phyloP scores from a whole-genome alignment of 2,329 filamentous ascomycete species.

The Aspergillus ochraceoroseus region DNA sequence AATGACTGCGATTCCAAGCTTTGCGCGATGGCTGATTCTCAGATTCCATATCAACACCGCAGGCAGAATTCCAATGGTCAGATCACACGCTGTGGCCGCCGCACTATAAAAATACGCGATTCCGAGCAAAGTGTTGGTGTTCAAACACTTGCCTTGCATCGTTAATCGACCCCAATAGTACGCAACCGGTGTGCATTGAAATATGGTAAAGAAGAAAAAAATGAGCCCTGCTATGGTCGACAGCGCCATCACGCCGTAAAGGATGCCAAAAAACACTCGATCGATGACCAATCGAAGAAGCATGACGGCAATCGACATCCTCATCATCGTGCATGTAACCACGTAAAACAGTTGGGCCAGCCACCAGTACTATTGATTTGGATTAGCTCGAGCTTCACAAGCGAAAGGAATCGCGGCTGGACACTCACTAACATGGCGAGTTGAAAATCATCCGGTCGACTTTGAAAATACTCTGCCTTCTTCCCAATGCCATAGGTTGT shows the following conservation, averaged over 20 bases:
- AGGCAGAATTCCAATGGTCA: slow-evolving; percentile 50
- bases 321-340: slow-evolving; percentile 44
- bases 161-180: slow-evolving; percentile 45
- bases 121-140: slow-evolving; percentile 26
- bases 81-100: slow-evolving; percentile 41
- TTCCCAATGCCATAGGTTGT: slow-evolving; percentile 25
- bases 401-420: background rate
- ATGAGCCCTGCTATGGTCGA: slow-evolving; percentile 43
- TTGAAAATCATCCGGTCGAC: slow-evolving; percentile 19
- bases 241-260: slow-evolving; percentile 43
- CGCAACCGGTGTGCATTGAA: slow-evolving; percentile 49
- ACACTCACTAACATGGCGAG: slow-evolving; percentile 25
- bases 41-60: background rate
- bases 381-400: background rate
- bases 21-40: background rate
- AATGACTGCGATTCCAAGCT: background rate
- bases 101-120: slow-evolving; percentile 29
- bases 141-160: slow-evolving; percentile 39
- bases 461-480: slow-evolving; percentile 19
- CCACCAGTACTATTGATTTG: slow-evolving; percentile 42
- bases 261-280: slow-evolving; percentile 43
- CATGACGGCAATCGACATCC: slow-evolving; percentile 50
- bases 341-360: slow-evolving; percentile 51
- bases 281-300: slow-evolving; percentile 47
- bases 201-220: slow-evolving; percentile 48